Evolutionary conservation across 1,284 basidiomycete species (phyloP).

Genomic region (Ganoderma lingzhi): DNA sequence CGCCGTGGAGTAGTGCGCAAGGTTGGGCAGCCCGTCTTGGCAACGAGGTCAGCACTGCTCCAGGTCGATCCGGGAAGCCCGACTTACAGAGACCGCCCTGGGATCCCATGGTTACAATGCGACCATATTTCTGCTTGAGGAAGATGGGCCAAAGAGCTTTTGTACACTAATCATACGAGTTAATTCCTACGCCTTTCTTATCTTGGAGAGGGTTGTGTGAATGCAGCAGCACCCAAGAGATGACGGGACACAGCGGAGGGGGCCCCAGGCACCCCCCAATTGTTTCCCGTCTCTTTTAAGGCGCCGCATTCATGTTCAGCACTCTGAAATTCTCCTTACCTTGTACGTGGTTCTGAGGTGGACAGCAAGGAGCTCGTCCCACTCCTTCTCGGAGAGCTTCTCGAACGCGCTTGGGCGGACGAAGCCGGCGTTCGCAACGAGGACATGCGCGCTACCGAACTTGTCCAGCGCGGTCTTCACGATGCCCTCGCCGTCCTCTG

Average conservation of each 20-base stretch:
- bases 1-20: slow-evolving; percentile 92
- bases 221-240: background rate
- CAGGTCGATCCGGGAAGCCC: background rate
- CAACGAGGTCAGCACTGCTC: slow-evolving; percentile 15
- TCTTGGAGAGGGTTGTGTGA: background rate
- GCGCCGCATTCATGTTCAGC: background rate
- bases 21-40: slow-evolving; percentile 93
- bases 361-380: slow-evolving; percentile 92
- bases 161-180: slow-evolving; percentile 63
- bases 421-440: slow-evolving; percentile 96
- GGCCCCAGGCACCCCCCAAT: background rate
- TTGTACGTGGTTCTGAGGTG: slow-evolving; percentile 73
- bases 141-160: slow-evolving; percentile 98
- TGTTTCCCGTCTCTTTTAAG: too few species aligned
- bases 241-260: background rate
- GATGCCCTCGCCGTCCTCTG: slow-evolving; percentile 91
- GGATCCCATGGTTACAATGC: slow-evolving; percentile 94
- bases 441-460: slow-evolving; percentile 90
- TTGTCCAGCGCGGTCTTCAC: slow-evolving; percentile 89
- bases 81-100: slow-evolving; percentile 90
- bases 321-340: background rate
- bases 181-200: background rate
- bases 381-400: slow-evolving; percentile 91
- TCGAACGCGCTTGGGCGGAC: slow-evolving; percentile 92
- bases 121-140: slow-evolving; percentile 96